Conservation (phyloP, 2,329 filamentous ascomycete species). For the Stemphylium beticola region DNA sequence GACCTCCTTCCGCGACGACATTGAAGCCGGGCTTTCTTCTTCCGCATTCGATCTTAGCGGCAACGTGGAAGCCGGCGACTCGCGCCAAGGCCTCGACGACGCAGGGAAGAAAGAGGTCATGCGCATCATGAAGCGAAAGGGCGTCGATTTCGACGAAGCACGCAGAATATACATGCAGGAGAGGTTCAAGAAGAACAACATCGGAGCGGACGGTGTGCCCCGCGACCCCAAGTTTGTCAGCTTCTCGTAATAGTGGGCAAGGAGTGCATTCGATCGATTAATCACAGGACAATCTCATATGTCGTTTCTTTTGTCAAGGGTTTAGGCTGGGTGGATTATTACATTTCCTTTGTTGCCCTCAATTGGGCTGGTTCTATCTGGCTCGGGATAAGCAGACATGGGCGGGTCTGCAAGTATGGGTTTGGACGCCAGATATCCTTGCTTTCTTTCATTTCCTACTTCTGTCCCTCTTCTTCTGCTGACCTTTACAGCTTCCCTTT, state of each 20-base stretch:
- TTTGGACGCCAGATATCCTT: constrained; percentile 5
- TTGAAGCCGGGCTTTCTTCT: constrained; percentile 85
- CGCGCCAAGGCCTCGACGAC: constrained; percentile 80
- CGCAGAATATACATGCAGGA: constrained; percentile 84
- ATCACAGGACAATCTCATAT: not conserved
- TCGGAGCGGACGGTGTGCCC: constrained; percentile 85
- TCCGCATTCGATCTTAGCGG: constrained; percentile 80
- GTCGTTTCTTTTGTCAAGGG: constrained; percentile 13
- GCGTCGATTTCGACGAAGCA: constrained; percentile 89
- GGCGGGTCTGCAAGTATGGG: constrained; percentile 2
- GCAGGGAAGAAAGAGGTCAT: constrained; percentile 81
- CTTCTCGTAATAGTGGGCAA: constrained; percentile 64
- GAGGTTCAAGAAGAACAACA: constrained; percentile 83
- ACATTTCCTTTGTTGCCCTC: constrained; percentile 17
- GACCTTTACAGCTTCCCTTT: constrained; percentile 1
- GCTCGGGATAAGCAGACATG: constrained; percentile 3
- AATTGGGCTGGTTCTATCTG: constrained; percentile 4
- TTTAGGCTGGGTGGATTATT: constrained; percentile 1
- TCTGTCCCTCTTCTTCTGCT: constrained; percentile 4
- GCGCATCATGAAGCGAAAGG: constrained; percentile 85
- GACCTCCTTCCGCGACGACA: constrained; percentile 78
- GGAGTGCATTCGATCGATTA: not conserved
- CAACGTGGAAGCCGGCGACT: constrained; percentile 82
- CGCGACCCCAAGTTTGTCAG: constrained; percentile 95
- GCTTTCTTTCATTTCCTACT: not conserved